phyloP scores from a whole-genome alignment of 306 rosid genomes.

The Potentilla sterilis region DNA sequence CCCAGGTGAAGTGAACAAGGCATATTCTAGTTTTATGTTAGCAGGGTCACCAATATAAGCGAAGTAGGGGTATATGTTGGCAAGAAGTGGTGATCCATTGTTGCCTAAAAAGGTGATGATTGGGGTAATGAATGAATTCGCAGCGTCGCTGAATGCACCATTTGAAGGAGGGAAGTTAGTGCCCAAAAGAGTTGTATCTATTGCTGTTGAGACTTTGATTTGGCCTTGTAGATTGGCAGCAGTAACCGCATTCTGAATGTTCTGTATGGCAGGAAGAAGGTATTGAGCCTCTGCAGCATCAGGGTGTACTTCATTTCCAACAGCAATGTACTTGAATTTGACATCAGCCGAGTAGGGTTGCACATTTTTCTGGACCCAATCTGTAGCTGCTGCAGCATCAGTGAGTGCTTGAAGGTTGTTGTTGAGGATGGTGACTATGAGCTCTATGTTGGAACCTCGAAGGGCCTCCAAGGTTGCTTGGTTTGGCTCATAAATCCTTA shows the following conservation, averaged over 20 bases:
- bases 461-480: slow-evolving; percentile 42
- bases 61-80: slow-evolving; percentile 57
- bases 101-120: slow-evolving; percentile 32
- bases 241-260: slow-evolving; percentile 35
- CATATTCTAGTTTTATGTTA: slow-evolving; percentile 28
- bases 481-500: slow-evolving; percentile 43
- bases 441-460: slow-evolving; percentile 47
- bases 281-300: slow-evolving; percentile 11
- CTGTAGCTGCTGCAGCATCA: slow-evolving; percentile 27
- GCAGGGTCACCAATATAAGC: slow-evolving; percentile 2
- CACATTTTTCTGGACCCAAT: slow-evolving; percentile 39
- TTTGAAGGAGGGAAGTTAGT: slow-evolving; percentile 41
- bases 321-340: slow-evolving; percentile 39
- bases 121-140: slow-evolving; percentile 33
- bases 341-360: slow-evolving; percentile 33
- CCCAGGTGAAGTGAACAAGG: slow-evolving; percentile 43
- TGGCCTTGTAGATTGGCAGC: slow-evolving; percentile 41
- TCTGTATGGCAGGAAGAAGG: slow-evolving; percentile 34
- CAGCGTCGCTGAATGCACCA: slow-evolving; percentile 28
- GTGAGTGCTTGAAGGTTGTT: slow-evolving; percentile 23
- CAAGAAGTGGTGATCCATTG: slow-evolving; percentile 63
- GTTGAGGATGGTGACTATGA: slow-evolving; percentile 35
- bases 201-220: slow-evolving; percentile 61
- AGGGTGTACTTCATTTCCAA: slow-evolving; percentile 49
- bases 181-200: slow-evolving; percentile 24